phyloP scores from a whole-genome alignment of 73 alveolate genomes.

The Breviolum minutum region DNA sequence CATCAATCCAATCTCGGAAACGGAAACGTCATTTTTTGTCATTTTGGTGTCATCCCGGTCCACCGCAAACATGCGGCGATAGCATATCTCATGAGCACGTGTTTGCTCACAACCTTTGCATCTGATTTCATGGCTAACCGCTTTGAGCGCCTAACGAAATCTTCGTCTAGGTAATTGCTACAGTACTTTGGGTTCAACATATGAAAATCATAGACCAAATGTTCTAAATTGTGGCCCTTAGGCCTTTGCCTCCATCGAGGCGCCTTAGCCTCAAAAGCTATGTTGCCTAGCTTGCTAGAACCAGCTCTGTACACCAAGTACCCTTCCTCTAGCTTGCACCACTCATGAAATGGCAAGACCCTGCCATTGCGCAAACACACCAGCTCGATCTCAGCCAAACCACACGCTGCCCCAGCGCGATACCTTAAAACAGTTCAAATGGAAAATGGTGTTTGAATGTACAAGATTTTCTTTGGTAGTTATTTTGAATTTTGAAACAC shows the following conservation, averaged over 20 bases:
- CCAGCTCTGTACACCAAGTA: background rate
- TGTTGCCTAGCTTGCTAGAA: background rate
- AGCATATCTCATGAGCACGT: background rate
- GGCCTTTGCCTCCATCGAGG: background rate
- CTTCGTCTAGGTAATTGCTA: background rate
- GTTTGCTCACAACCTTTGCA: background rate
- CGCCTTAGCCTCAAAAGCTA: background rate
- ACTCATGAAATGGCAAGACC: background rate
- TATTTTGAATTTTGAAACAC: no score
- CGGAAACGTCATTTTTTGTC: no score
- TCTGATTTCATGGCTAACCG: background rate
- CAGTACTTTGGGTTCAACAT: background rate
- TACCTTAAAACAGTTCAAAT: no score
- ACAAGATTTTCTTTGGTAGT: no score
- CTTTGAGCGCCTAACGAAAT: background rate
- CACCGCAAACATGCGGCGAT: background rate
- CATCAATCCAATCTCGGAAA: no score
- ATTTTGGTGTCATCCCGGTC: background rate
- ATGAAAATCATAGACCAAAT: background rate
- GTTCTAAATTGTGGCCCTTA: background rate
- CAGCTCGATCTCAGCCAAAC: background rate
- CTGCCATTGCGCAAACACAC: background rate
- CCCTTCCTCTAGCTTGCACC: background rate
- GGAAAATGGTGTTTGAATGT: no score
- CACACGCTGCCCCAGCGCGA: background rate